These are phyloP conservation scores for Colletotrichum noveboracense DNA, from an alignment of 2,329 filamentous ascomycete genomes.

Conservation along the genomic window DNA sequence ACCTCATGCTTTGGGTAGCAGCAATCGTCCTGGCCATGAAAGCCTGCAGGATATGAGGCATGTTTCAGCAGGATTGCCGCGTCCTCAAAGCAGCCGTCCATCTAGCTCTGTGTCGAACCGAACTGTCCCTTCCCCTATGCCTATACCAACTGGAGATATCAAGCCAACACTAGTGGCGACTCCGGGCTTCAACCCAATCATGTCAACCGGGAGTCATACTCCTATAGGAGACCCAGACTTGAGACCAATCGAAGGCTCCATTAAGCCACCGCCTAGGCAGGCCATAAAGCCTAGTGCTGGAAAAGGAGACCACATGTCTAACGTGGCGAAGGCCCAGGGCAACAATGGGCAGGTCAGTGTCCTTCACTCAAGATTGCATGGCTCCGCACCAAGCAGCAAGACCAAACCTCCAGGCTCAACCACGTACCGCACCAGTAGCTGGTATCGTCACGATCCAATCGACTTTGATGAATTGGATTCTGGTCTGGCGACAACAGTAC, in stretches of 20 bases:
- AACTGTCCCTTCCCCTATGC: not conserved
- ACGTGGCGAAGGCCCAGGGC: not conserved
- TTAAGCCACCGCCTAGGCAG: not conserved
- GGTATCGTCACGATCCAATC: not conserved
- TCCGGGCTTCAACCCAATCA: not conserved
- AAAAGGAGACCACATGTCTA: not conserved
- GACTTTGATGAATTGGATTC: not conserved
- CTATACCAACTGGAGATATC: not conserved
- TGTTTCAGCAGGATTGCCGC: not conserved
- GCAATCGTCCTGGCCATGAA: not conserved
- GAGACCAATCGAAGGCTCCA: not conserved
- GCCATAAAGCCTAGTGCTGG: not conserved
- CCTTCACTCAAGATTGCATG: not conserved
- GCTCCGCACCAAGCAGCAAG: not conserved
- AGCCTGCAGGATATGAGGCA: not conserved
- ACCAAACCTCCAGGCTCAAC: not conserved
- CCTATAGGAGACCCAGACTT: not conserved
- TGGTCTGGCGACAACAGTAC: not conserved
- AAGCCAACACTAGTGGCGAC: not conserved
- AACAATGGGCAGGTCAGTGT: not conserved
- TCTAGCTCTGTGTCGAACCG: not conserved
- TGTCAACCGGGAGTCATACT: not conserved
- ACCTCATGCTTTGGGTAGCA: not conserved
- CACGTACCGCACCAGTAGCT: not conserved
- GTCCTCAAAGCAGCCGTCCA: not conserved